Percentiles rank a stretch among this genome's conserved stretches.
Evolutionary conservation across 257 asterid species (phyloP).

Genomic region (Coffea canephora): DNA sequence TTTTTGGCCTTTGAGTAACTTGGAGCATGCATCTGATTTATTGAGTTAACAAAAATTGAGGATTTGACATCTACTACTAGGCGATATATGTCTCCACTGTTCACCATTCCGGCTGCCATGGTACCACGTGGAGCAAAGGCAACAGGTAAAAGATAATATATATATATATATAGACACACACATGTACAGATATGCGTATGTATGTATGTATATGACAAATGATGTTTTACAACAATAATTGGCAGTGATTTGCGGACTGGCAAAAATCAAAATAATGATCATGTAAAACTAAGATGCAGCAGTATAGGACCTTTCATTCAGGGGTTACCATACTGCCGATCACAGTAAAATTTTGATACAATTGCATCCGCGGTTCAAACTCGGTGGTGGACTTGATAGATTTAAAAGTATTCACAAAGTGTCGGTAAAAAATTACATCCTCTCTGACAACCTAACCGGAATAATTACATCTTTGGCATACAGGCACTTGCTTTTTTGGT

Average conservation of each 20-base stretch:
- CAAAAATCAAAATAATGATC: background rate
- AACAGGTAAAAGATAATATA: background rate
- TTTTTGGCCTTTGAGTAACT: too few relatives aligned
- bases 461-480: background rate
- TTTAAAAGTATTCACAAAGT: background rate
- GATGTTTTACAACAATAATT: background rate
- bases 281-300: background rate
- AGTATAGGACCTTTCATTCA: background rate
- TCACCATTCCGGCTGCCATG: background rate
- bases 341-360: background rate
- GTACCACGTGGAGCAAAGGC: background rate
- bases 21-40: too few relatives aligned
- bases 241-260: background rate
- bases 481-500: background rate
- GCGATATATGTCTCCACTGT: background rate
- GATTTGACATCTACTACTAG: slow-evolving; percentile 30
- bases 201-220: too few relatives aligned
- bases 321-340: background rate
- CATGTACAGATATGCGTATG: too few relatives aligned
- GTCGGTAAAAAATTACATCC: background rate
- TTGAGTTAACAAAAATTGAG: too few relatives aligned
- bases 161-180: background rate
- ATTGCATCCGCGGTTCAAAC: background rate
- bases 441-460: background rate
- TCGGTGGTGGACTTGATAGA: background rate